Conservation (phyloP, 73 alveolate species). For the Paramecium caudatum region DNA sequence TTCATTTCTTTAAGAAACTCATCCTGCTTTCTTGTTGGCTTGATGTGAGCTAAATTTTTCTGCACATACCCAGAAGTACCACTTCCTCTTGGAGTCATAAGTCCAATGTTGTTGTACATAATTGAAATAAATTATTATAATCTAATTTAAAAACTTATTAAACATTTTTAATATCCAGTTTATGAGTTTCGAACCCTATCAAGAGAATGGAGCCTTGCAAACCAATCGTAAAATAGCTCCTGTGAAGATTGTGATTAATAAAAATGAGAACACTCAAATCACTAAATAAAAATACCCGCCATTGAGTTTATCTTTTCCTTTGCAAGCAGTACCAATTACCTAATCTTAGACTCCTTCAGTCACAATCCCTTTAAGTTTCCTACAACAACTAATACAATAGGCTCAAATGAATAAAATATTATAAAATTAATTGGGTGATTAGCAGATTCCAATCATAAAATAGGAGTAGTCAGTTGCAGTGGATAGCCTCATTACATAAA, state of each 20-base stretch:
- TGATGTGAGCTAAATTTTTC: constrained; percentile 88
- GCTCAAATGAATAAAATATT: constrained; percentile 28
- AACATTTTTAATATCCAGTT: constrained; percentile 23
- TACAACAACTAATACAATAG: constrained; percentile 11
- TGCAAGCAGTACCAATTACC: constrained; percentile 20
- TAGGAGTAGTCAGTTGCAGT: constrained; percentile 35
- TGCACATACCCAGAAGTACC: constrained; percentile 98
- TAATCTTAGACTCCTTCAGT: constrained; percentile 27
- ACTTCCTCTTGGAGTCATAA: constrained; percentile 96
- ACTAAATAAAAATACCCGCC: neutral
- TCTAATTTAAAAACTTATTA: no score
- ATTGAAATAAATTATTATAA: no score
- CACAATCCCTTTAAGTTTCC: constrained; percentile 56
- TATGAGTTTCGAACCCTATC: constrained; percentile 31
- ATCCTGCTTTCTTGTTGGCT: constrained; percentile 77
- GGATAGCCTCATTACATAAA: constrained; percentile 46
- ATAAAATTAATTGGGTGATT: neutral
- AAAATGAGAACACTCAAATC: constrained; percentile 11
- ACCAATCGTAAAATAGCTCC: neutral
- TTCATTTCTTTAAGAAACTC: constrained; percentile 86
- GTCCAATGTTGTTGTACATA: constrained; percentile 97
- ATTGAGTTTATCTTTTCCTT: neutral
- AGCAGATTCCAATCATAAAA: neutral
- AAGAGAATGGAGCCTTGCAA: neutral
- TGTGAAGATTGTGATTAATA: neutral